These are phyloP conservation scores for Colletotrichum coccodes DNA, from an alignment of 2,329 filamentous ascomycete species.

Conservation along the genomic window DNA sequence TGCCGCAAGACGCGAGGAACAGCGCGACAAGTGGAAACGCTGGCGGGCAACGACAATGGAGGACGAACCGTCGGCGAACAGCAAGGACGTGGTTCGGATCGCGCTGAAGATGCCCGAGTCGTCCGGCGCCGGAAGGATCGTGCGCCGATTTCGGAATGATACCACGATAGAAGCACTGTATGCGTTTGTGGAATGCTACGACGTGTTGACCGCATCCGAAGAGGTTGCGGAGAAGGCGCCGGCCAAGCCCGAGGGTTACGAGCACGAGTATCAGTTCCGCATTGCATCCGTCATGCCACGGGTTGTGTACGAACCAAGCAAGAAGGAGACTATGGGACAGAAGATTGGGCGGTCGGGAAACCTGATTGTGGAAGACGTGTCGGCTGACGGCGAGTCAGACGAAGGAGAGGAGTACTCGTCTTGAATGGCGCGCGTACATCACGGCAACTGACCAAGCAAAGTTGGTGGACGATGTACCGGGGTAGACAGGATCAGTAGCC, in stretches of 20 bases:
- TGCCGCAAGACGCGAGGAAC: constrained; percentile 58
- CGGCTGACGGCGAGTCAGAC: constrained; percentile 43
- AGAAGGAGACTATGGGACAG: constrained; percentile 73
- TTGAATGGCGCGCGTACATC: neutral
- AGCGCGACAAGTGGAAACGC: constrained; percentile 75
- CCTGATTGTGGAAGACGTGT: constrained; percentile 82
- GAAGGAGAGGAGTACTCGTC: constrained; percentile 17
- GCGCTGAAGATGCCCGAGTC: constrained; percentile 71
- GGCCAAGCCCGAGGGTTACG: constrained; percentile 72
- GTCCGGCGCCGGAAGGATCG: constrained; percentile 75
- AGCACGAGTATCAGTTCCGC: constrained; percentile 85
- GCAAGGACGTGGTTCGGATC: constrained; percentile 78
- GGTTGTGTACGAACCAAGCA: constrained; percentile 78
- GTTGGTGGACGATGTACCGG: neutral
- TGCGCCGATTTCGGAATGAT: constrained; percentile 78
- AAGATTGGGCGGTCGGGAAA: constrained; percentile 86
- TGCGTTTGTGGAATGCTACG: constrained; percentile 94
- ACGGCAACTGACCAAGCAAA: neutral
- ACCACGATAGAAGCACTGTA: constrained; percentile 88
- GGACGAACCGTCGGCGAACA: constrained; percentile 71
- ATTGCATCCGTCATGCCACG: constrained; percentile 89
- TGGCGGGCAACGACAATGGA: constrained; percentile 80
- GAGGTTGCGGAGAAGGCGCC: constrained; percentile 38
- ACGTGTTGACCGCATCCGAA: constrained; percentile 62
- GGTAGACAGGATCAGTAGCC: neutral